Conservation (phyloP, 768 basidiomycete species). For the Trametes gibbosa region DNA sequence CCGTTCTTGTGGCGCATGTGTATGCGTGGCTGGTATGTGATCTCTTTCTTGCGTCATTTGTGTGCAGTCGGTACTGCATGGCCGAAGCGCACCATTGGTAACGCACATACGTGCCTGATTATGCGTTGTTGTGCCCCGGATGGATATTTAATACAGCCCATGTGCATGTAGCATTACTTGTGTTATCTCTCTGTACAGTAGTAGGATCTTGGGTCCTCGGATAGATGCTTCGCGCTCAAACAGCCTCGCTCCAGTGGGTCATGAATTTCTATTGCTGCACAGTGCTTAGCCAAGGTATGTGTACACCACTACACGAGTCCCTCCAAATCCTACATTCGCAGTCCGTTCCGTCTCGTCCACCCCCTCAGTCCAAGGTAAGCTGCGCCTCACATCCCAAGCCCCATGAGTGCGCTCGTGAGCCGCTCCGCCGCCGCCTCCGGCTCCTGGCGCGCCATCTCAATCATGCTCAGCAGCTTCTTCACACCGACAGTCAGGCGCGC, state of each 20-base stretch:
- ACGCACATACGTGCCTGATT: not conserved
- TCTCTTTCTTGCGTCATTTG: not conserved
- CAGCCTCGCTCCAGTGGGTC: not conserved
- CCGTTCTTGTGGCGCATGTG: not conserved
- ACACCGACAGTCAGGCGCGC: slow-evolving; percentile 77
- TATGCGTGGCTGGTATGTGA: not conserved
- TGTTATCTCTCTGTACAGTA: not conserved
- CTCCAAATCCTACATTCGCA: not conserved
- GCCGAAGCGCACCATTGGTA: slow-evolving; percentile 11
- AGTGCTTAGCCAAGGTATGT: not conserved
- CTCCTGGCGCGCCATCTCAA: slow-evolving; percentile 98
- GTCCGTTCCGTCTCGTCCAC: not conserved
- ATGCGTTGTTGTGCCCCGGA: not conserved
- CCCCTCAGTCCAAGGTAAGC: not conserved
- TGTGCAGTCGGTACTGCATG: slow-evolving; percentile 12
- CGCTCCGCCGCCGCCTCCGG: slow-evolving; percentile 78
- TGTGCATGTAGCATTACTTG: slow-evolving; percentile 3
- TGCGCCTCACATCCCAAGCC: slow-evolving; percentile 37
- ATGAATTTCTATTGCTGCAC: not conserved
- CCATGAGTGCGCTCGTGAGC: slow-evolving; percentile 62
- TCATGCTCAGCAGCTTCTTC: slow-evolving; percentile 86
- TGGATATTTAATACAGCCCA: not conserved
- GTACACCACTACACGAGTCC: not conserved
- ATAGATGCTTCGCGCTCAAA: not conserved
- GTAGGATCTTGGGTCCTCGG: not conserved